Evolutionary conservation across 2,329 filamentous ascomycete genomes (phyloP).

Genomic region (Arthrobotrys iridis): DNA sequence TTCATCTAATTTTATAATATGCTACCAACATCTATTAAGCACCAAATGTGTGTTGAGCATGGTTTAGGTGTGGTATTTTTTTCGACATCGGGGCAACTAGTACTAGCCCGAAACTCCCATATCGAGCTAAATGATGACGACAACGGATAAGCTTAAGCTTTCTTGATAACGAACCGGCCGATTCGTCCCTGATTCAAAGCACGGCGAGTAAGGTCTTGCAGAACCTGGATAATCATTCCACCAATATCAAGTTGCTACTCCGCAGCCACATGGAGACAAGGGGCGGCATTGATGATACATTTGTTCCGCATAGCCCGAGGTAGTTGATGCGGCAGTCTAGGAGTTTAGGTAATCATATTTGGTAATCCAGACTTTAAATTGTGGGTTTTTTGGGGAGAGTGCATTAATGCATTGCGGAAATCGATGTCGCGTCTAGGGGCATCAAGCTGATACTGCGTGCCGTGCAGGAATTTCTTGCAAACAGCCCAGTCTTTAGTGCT

Average conservation of each 20-base stretch:
- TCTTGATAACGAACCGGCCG: background rate
- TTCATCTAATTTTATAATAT: too few relatives aligned
- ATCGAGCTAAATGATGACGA: background rate
- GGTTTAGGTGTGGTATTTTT: constrained; percentile 8
- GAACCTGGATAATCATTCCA: constrained; percentile 1
- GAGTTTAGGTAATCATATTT: constrained; percentile 36
- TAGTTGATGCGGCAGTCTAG: background rate
- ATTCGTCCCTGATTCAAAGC: background rate
- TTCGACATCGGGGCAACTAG: background rate
- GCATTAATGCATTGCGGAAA: background rate
- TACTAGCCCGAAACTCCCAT: background rate
- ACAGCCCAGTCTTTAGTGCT: constrained; percentile 6
- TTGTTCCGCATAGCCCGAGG: background rate
- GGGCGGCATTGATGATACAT: constrained; percentile 25
- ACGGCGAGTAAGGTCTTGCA: background rate
- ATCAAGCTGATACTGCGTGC: background rate
- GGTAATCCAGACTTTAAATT: constrained; percentile 21
- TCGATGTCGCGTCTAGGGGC: background rate
- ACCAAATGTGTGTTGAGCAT: constrained; percentile 9
- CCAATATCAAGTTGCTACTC: background rate
- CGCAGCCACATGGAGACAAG: constrained; percentile 5
- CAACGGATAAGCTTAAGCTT: background rate
- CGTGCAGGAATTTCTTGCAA: background rate
- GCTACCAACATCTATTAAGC: too few relatives aligned
- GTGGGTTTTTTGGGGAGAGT: background rate